Evolutionary conservation across 73 alveolate genomes (phyloP).

Genomic region (Stentor coeruleus): DNA sequence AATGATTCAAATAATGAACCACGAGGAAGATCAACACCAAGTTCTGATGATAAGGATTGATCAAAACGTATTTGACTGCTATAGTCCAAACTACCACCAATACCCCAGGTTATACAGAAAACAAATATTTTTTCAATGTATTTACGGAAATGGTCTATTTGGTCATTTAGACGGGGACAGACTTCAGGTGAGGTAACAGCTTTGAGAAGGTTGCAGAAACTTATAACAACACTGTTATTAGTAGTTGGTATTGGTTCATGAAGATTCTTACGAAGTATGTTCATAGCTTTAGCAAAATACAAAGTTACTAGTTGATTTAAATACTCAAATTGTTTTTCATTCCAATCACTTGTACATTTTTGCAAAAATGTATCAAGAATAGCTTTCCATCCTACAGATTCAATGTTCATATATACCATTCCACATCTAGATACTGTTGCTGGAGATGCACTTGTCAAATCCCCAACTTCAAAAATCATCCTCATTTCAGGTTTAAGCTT

Average conservation of each 20-base stretch:
- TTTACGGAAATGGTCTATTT: not conserved
- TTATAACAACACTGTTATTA: not conserved
- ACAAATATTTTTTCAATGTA: constrained; percentile 11
- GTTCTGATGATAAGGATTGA: not conserved
- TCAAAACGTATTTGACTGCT: not conserved
- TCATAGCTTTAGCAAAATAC: not conserved
- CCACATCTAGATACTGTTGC: constrained; percentile 98
- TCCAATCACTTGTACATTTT: constrained; percentile 89
- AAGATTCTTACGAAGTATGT: constrained; percentile 27
- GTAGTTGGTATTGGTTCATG: constrained; percentile 61
- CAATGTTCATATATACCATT: constrained; percentile 84
- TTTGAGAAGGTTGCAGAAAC: not conserved
- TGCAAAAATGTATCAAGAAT: constrained; percentile 84
- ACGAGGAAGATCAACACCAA: not conserved
- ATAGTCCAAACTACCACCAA: not conserved
- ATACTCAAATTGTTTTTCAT: constrained; percentile 55
- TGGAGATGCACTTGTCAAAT: constrained; percentile 91
- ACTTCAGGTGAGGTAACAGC: not conserved
- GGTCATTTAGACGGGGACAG: not conserved
- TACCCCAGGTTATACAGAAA: constrained; percentile 11
- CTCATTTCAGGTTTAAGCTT: constrained; percentile 81
- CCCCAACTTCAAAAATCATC: constrained; percentile 92
- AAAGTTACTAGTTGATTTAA: constrained; percentile 43
- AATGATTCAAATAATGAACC: not conserved
- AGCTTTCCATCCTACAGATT: constrained; percentile 89